phyloP scores from a whole-genome alignment of 768 basidiomycete genomes.

The Suillus fuscotomentosus region DNA sequence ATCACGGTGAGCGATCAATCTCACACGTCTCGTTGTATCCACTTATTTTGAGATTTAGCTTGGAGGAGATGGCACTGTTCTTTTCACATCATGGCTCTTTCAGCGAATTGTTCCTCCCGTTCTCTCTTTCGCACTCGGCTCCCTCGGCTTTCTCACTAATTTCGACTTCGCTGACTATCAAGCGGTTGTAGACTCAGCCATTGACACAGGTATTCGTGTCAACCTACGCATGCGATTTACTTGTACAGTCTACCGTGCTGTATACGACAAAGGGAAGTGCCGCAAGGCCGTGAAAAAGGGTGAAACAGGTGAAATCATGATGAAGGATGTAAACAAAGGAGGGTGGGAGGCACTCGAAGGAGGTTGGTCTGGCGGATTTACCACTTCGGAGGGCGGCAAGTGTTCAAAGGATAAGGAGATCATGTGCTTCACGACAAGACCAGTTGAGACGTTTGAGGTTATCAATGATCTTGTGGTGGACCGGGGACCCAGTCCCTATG shows the following conservation, averaged over 20 bases:
- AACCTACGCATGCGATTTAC: constrained; percentile 99
- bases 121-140: constrained; percentile 94
- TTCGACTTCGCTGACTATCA: constrained; percentile 91
- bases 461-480: constrained; percentile 98
- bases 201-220: constrained; percentile 93
- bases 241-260: constrained; percentile 95
- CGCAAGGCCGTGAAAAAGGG: constrained; percentile 89
- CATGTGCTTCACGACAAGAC: constrained; percentile 94
- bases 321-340: constrained; percentile 85
- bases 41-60: constrained; percentile 51
- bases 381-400: constrained; percentile 43
- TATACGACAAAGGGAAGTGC: constrained; percentile 65
- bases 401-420: constrained; percentile 89
- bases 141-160: constrained; percentile 95
- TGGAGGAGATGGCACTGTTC: constrained; percentile 96
- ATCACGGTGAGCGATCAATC: constrained; percentile 70
- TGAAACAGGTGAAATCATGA: constrained; percentile 95
- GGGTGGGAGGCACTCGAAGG: constrained; percentile 98
- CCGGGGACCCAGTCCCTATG: constrained; percentile 96
- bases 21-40: not conserved
- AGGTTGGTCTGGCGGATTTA: constrained; percentile 52
- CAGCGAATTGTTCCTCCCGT: constrained; percentile 99
- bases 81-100: constrained; percentile 99
- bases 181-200: constrained; percentile 79
- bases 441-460: constrained; percentile 94